A percentile compares a stretch with the other conserved stretches of the same genome.
These are phyloP conservation scores for Kregervanrija fluxuum DNA, from an alignment of 805 yeast genomes.

Conservation along the genomic window DNA sequence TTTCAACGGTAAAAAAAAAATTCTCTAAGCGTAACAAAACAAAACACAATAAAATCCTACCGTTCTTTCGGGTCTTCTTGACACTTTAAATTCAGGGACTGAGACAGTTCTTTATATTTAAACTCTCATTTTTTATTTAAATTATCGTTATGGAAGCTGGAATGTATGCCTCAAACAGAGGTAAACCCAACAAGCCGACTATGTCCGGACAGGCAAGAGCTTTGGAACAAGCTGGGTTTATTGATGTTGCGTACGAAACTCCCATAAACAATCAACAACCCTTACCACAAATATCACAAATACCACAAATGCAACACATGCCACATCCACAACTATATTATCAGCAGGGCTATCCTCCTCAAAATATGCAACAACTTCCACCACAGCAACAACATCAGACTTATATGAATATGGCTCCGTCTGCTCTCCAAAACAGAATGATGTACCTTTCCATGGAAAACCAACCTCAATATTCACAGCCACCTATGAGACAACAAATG, in stretches of 20 bases:
- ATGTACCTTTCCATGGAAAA: slow-evolving; percentile 9
- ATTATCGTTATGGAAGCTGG: slow-evolving; percentile 27
- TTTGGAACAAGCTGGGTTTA: slow-evolving; percentile 34
- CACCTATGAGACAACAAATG: not conserved
- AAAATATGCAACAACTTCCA: not conserved
- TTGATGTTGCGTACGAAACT: slow-evolving; percentile 37
- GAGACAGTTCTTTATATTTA: not conserved
- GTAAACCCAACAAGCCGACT: slow-evolving; percentile 4
- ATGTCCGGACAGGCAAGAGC: slow-evolving; percentile 14
- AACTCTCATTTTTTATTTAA: not conserved
- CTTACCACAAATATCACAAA: slow-evolving; percentile 12
- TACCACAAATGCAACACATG: slow-evolving; percentile 8
- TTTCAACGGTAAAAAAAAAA: too few relatives aligned
- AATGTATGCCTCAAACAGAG: slow-evolving; percentile 18
- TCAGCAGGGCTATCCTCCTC: not conserved
- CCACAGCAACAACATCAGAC: not conserved
- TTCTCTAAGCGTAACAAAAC: too few relatives aligned
- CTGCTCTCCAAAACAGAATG: not conserved
- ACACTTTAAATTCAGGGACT: too few relatives aligned
- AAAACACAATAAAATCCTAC: too few relatives aligned
- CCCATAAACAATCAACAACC: slow-evolving; percentile 23
- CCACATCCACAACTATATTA: slow-evolving; percentile 6
- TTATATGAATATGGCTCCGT: not conserved
- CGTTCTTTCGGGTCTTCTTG: too few relatives aligned
- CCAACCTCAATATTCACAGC: not conserved